These are phyloP conservation scores for Trifolium pratense DNA, from an alignment of 306 rosid genomes.

Conservation along the genomic window DNA sequence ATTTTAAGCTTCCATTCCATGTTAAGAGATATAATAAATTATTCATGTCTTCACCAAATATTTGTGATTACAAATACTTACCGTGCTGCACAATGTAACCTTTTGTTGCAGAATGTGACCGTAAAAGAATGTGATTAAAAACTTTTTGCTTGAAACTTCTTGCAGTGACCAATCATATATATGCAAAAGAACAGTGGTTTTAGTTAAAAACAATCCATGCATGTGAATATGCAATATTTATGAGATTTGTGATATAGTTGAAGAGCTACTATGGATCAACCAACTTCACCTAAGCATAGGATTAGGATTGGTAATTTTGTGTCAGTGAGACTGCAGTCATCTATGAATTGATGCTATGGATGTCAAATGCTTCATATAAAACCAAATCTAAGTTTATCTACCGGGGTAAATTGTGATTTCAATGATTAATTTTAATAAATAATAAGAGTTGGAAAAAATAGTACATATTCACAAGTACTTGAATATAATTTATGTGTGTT, in stretches of 20 bases:
- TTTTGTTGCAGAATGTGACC: no score
- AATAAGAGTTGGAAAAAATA: no score
- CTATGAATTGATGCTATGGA: no score
- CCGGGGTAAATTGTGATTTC: neutral
- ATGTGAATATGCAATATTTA: neutral
- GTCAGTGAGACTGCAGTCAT: no score
- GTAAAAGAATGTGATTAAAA: no score
- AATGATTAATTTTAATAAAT: neutral
- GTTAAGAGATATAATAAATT: neutral
- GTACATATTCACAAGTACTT: no score
- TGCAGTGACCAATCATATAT: neutral
- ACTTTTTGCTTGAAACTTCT: neutral
- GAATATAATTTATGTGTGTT: no score
- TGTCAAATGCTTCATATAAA: conserved; percentile 1
- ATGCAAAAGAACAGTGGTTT: neutral
- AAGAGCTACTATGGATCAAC: neutral
- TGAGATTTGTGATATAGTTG: neutral
- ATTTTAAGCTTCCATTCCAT: no score
- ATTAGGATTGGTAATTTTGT: no score
- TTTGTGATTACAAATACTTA: no score
- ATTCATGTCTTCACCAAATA: no score
- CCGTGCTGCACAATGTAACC: no score
- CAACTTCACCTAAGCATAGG: conserved; percentile 11
- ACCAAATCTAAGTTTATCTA: neutral
- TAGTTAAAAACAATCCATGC: neutral